Percentiles rank a stretch among this genome's conserved stretches.
Evolutionary conservation across 106 monocot genomes (phyloP).

Genomic region (Vanilla planifolia): DNA sequence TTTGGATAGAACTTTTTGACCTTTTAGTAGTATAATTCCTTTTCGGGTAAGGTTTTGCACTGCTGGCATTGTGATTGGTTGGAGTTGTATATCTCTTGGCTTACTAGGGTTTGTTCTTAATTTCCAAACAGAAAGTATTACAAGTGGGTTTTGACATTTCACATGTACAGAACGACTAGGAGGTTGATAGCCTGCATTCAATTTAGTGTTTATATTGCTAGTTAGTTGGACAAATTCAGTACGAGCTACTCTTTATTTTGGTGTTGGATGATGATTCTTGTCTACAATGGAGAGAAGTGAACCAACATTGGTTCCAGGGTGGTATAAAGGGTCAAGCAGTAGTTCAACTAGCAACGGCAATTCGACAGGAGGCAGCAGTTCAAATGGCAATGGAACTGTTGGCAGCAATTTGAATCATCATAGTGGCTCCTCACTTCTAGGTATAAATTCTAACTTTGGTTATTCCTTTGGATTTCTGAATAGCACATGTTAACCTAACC

Average conservation of each 20-base stretch:
- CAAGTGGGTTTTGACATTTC: conserved; percentile 1
- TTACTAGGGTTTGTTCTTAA: background rate
- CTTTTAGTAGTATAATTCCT: background rate
- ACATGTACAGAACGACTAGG: background rate
- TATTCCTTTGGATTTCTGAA: background rate
- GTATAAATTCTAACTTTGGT: conserved; percentile 12
- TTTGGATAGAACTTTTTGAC: background rate
- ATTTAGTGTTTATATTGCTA: background rate
- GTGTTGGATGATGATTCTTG: conserved; percentile 8
- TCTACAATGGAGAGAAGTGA: conserved; percentile 28
- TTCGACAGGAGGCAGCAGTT: too few species aligned
- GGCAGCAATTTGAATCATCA: conserved; percentile 4
- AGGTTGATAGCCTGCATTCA: background rate
- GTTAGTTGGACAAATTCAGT: background rate
- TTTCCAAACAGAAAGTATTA: background rate
- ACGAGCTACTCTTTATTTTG: background rate
- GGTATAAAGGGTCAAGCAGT: conserved; percentile 22
- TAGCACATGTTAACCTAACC: background rate
- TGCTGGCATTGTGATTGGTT: background rate
- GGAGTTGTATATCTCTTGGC: background rate
- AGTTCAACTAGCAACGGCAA: conserved; percentile 4
- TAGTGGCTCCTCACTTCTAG: conserved; percentile 12
- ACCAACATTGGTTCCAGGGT: conserved; percentile 27
- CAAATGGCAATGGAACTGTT: background rate
- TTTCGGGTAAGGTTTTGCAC: background rate